Evolutionary conservation across 306 rosid genomes (phyloP), one percentile per base, ranked within the genome.

Genomic region (Leucaena leucocephala): DNA sequence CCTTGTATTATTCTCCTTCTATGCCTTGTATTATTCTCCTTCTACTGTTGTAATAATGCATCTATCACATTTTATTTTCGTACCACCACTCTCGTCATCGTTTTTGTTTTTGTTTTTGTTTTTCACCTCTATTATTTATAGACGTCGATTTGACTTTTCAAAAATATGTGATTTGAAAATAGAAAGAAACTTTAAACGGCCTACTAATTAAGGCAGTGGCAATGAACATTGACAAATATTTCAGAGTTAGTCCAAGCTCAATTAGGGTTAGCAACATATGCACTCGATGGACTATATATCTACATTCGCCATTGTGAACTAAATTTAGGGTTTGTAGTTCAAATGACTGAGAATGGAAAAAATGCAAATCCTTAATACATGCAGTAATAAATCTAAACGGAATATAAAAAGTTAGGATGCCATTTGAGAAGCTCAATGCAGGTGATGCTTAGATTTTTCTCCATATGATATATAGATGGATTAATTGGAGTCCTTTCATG

Each of bases 191-290:
- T 74, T 27, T 74, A 13, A 78, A 82, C 17, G 59, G 58, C 70
- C 36, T 78, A 39, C 16, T 3, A 65, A 39, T 74, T 34, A 10
- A 74, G 45, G 57, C 58, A 68, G 63, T 27, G 72, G 57, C 42
- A 48, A 7, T 42, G 46, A 40, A 52, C 17, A 11, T 69, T 68
- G 50, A 45, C 57, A 72, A 48, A 52, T 42, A 64, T 84, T 65
- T 45, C 22, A 9, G 80, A 44, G 58, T 19, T 5, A 34, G 45
- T 79, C 63, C 38, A 7, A 64, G 72, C 68, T 80, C 84, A 80
- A 80, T 52, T 35, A 63, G 70, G 19, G 6, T 62, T 34, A 62
- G 67, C 36, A 66, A 17, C 7, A 27, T 27, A 27, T 66, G 43
- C 52, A 40, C 46, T n/a, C 43, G 50, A 49, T 52, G 1, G 49